Conservation (phyloP, 805 yeast genomes). For the Monosporozyma unispora region DNA sequence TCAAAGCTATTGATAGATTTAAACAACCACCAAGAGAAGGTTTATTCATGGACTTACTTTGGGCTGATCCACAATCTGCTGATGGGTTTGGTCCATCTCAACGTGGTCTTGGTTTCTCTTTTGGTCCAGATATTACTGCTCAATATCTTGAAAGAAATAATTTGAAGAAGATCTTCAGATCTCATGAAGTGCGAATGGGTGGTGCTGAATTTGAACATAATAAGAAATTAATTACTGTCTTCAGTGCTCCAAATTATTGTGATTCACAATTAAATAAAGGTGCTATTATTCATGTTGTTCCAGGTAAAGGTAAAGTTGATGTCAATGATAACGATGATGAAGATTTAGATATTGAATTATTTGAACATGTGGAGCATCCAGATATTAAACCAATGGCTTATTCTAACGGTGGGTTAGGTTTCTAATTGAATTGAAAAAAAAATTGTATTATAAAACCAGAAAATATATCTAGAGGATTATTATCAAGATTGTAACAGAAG, state of each 20-base stretch:
- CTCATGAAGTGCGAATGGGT: constrained; percentile 90
- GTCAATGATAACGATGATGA: constrained; percentile 38
- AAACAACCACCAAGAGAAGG: constrained; percentile 88
- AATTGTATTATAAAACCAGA: neutral
- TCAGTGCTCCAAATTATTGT: constrained; percentile 96
- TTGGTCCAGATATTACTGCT: constrained; percentile 91
- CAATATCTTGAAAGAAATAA: constrained; percentile 64
- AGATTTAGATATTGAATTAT: constrained; percentile 47
- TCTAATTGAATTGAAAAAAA: constrained; percentile 9
- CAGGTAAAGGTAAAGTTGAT: constrained; percentile 30
- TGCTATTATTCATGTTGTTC: constrained; percentile 67
- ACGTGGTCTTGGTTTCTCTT: constrained; percentile 92
- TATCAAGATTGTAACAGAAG: neutral
- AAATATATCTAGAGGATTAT: neutral
- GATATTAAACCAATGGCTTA: constrained; percentile 92
- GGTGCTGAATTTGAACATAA: constrained; percentile 87
- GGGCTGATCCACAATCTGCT: constrained; percentile 90
- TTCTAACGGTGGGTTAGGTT: constrained; percentile 41
- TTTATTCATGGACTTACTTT: constrained; percentile 87
- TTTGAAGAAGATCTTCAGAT: constrained; percentile 73
- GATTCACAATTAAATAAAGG: constrained; percentile 88
- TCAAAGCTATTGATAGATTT: constrained; percentile 63
- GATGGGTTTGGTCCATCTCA: constrained; percentile 80
- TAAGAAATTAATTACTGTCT: constrained; percentile 83
- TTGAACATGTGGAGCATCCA: constrained; percentile 84